Evolutionary conservation across 2,329 filamentous ascomycete species (phyloP).

Genomic region (Zymoseptoria ardabiliae): DNA sequence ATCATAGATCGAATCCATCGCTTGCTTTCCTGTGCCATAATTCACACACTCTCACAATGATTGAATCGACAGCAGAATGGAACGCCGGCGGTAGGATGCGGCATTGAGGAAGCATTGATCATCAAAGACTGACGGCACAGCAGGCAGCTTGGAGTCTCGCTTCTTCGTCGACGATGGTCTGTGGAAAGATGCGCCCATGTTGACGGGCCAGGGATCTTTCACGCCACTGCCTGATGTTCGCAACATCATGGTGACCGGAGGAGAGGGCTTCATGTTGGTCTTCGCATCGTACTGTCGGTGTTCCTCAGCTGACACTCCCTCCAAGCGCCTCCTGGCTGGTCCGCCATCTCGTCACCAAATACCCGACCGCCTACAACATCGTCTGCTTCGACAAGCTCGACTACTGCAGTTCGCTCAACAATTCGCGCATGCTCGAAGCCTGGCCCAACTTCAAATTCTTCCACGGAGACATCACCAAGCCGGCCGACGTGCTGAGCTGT

Average conservation of each 20-base stretch:
- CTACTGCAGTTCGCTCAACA: slow-evolving; percentile 74
- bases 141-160: slow-evolving; percentile 34
- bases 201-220: slow-evolving; percentile 64
- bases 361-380: slow-evolving; percentile 67
- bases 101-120: neutral
- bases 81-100: slow-evolving; percentile 11
- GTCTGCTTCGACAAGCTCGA: slow-evolving; percentile 80
- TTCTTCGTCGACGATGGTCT: slow-evolving; percentile 50
- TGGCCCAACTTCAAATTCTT: slow-evolving; percentile 70
- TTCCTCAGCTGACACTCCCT: slow-evolving; percentile 1
- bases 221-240: slow-evolving; percentile 61
- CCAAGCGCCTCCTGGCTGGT: slow-evolving; percentile 77
- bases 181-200: slow-evolving; percentile 64
- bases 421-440: slow-evolving; percentile 61
- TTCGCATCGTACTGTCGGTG: slow-evolving; percentile 10
- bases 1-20: neutral
- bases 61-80: slow-evolving; percentile 10
- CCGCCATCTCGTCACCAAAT: slow-evolving; percentile 67
- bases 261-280: slow-evolving; percentile 71
- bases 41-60: slow-evolving; percentile 6
- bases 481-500: slow-evolving; percentile 61
- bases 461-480: slow-evolving; percentile 69
- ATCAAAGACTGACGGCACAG: neutral
- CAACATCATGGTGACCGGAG: slow-evolving; percentile 79
- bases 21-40: neutral